Evolutionary conservation across 2,329 filamentous ascomycete genomes (phyloP), one percentile per base, ranked within the genome.

Genomic region (Aspergillus fijiensis): DNA sequence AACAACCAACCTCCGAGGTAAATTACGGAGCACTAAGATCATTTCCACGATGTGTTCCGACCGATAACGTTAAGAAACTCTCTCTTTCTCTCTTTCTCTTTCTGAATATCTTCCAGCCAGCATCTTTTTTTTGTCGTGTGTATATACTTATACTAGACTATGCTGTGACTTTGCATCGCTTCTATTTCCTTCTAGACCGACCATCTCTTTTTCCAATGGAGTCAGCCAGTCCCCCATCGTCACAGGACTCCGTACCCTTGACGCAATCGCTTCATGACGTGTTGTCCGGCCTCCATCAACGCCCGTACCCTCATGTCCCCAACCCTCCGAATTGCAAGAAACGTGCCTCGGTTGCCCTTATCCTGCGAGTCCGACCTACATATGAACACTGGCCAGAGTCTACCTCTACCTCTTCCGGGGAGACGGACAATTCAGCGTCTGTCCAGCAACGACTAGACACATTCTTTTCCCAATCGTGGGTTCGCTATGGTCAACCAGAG

Each of bases 391-490:
- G 81, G 77, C 83, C 84, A 7, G 67, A 75, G 21, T 31, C 52
- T 16, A 35, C 33, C 14, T 66, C 69, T 11, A 35, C 33, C 16
- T 66, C 69, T 11, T 60, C 63, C 14, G 58, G 61, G 55, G 57
- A 58, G 33, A 66, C 62, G 16, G 67, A 66, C 51, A 58, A 63
- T 6, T 67, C 65, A 50, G 62, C 67, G 57, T 69, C 69, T 10
- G 64, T 67, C 4, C 65, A 77, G 58, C 73, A 81, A 45, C 77
- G 81, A 45, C 63, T 87, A 39, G 75, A 84, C 33, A 73, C 79
- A 9, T 89, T 89, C 76, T 90, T 89, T 69, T 75, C 78, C 1
- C 85, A 87, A 66, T 72, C 81, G 16, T 90, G 88, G 88, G 86
- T 88, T 6, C 81, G 84, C 64, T 76, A 87, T 70, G 87, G 87